Base-by-base conservation (phyloP, 805 yeast species). In the Babjeviella inositovora region DNA sequence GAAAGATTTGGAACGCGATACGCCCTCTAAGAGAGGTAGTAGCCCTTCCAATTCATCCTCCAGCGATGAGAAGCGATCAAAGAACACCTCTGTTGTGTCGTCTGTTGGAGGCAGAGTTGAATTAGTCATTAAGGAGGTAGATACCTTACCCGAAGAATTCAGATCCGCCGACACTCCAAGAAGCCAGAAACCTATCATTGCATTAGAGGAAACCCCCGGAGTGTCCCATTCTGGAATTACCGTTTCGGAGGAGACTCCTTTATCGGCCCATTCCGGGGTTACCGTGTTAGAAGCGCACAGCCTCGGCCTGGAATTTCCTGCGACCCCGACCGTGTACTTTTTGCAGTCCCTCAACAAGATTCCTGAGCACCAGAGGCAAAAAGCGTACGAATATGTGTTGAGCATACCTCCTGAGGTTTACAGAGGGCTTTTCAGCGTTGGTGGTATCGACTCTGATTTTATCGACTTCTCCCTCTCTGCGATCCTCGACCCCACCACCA, bases 391-490 rank as follows among this genome's bases (percentile, higher is more conserved):
- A 8, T 59, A 53, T 28, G 44, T 62, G 2, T 28, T 63, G 5
- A 24, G 28, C 3, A 17, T 62, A 2, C 29, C 43, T 2, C 21
- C 45, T 0, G 21, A 28, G 0, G 35, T 38, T 2, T 47, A 51
- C 18, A 10, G 29, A 2, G 33, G 34, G 7, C 28, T 59, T 2
- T 69, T 62, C 26, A 32, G 37, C 6, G 25, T 35, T 4, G 50
- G 59, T 7, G 72, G 71, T 2, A 38, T 70, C 2, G 77, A 70
- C 18, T 33, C 57, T 0, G 61, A 55, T 8, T 53, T 62, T 28
- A 38, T 70, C 6, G 47, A 46, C n/a, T 57, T 64, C 28, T 58
- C 50, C 26, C 23, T 69, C 6, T 62, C 59, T 14, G 61, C 74
- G 0, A 39, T 32, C 1, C 14, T 25, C 3, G 18, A 16, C 18